Conservation (phyloP, 805 yeast genomes). For the Lachancea cidri region DNA sequence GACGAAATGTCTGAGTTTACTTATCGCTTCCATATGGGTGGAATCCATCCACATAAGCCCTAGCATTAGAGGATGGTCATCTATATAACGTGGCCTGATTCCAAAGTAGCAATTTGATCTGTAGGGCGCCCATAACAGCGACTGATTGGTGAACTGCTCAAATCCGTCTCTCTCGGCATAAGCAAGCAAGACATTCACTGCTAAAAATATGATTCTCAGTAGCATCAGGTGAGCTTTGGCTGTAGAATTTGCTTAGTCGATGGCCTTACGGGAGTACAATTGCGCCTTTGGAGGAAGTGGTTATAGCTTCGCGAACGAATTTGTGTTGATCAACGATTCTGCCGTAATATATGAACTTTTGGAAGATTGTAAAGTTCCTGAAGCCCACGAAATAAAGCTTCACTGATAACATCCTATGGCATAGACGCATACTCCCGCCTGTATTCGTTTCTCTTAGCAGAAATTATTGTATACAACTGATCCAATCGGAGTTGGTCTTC, state of each 20-base stretch:
- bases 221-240: neutral
- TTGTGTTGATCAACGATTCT: too few relatives aligned
- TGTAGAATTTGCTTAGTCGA: neutral
- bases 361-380: too few relatives aligned
- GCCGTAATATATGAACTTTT: neutral
- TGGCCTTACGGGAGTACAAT: neutral
- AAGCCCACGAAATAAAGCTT: too few relatives aligned
- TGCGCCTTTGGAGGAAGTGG: conserved; percentile 1
- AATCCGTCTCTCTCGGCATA: conserved; percentile 14
- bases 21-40: conserved; percentile 49
- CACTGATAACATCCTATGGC: too few relatives aligned
- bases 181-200: neutral
- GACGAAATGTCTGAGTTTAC: conserved; percentile 64
- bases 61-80: conserved; percentile 56
- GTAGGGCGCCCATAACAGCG: conserved; percentile 89
- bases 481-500: too few relatives aligned
- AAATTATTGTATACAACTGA: too few relatives aligned
- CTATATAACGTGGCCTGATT: conserved; percentile 57
- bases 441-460: too few relatives aligned
- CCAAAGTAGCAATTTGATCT: conserved; percentile 85
- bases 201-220: neutral
- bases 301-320: too few relatives aligned
- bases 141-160: conserved; percentile 38
- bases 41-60: conserved; percentile 88
- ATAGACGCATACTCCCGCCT: too few relatives aligned